Evolutionary conservation across 352 stramenopile species (phyloP).

Genomic region (Pythium periplocum): DNA sequence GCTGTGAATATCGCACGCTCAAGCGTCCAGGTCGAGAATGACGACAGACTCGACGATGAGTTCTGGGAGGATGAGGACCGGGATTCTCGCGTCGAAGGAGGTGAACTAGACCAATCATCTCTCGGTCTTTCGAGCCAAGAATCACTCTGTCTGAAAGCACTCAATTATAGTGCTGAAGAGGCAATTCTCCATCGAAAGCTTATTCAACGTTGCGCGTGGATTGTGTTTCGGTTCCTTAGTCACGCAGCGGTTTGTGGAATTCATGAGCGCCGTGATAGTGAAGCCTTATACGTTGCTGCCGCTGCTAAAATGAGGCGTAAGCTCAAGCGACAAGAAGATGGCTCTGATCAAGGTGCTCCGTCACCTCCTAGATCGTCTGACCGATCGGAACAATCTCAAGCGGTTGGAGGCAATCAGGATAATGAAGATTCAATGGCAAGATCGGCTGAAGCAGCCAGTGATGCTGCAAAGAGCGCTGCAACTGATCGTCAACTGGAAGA

Average conservation of each 20-base stretch:
- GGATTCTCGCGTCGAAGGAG: too few species aligned
- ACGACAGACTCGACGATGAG: constrained; percentile 4
- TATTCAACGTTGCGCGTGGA: constrained; percentile 63
- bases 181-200: constrained; percentile 67
- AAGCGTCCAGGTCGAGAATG: too few species aligned
- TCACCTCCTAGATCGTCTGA: too few species aligned
- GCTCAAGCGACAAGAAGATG: constrained; percentile 42
- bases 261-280: constrained; percentile 63
- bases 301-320: constrained; percentile 74
- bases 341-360: background rate
- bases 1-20: too few species aligned
- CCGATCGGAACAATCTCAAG: too few species aligned
- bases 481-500: constrained; percentile 70
- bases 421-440: constrained; percentile 35
- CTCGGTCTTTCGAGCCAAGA: too few species aligned
- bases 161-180: constrained; percentile 58
- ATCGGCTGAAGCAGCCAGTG: constrained; percentile 61
- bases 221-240: constrained; percentile 78
- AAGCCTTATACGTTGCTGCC: constrained; percentile 59
- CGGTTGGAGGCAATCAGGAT: constrained; percentile 21
- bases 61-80: constrained; percentile 16
- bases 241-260: constrained; percentile 65
- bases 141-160: constrained; percentile 6
- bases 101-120: too few species aligned
- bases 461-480: constrained; percentile 72